Evolutionary conservation across 169 alveolate species (phyloP).

Genomic region (Perkinsus marinus): DNA sequence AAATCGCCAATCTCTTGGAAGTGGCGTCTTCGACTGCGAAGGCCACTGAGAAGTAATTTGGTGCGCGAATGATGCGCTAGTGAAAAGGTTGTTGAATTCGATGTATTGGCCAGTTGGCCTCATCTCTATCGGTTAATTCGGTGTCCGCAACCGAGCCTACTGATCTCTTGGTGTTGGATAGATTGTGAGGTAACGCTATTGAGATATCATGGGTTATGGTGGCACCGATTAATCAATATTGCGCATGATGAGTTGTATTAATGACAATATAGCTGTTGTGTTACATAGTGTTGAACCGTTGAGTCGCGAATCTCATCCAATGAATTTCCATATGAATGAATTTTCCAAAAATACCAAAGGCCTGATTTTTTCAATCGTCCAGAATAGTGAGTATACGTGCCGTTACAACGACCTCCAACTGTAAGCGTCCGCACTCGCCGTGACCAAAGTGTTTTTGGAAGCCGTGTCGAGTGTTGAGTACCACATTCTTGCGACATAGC

Average conservation of each 20-base stretch:
- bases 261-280: not conserved
- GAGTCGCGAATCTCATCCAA: too few relatives aligned
- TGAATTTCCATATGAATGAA: too few relatives aligned
- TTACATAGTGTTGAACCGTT: too few relatives aligned
- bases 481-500: too few relatives aligned
- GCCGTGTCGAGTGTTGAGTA: too few relatives aligned
- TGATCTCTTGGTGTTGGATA: not conserved
- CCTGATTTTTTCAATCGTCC: too few relatives aligned
- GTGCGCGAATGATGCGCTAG: not conserved
- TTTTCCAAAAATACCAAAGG: too few relatives aligned
- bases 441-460: too few relatives aligned
- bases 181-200: not conserved
- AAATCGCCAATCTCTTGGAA: not conserved
- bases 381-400: too few relatives aligned
- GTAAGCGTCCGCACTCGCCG: too few relatives aligned
- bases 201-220: not conserved
- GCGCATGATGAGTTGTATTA: not conserved
- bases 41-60: not conserved
- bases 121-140: not conserved
- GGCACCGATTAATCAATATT: not conserved
- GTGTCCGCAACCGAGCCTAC: not conserved
- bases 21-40: not conserved
- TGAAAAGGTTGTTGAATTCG: not conserved
- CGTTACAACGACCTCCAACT: too few relatives aligned
- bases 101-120: not conserved